Evolutionary conservation across 345 rosid species (phyloP).

Genomic region (Anastatica hierochuntica): DNA sequence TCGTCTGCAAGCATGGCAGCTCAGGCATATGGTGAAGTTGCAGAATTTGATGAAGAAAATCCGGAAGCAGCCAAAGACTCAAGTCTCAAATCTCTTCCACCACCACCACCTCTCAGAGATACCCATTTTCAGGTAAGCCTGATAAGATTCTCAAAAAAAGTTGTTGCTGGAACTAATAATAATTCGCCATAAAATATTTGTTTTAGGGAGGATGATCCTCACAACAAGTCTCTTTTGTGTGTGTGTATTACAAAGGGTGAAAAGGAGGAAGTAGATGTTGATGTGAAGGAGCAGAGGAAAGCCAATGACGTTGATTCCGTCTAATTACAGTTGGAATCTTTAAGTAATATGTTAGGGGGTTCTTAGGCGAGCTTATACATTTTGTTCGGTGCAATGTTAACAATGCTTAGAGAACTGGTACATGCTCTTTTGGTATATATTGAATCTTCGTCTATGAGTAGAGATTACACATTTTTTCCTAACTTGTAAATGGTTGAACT

Average conservation of each 20-base stretch:
- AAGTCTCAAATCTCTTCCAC: constrained; percentile 34
- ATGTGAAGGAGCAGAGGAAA: constrained; percentile 14
- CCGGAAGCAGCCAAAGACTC: constrained; percentile 32
- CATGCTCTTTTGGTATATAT: background rate
- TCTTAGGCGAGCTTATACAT: background rate
- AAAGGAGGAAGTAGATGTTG: constrained; percentile 32
- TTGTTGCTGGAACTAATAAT: too few relatives aligned
- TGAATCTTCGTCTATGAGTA: background rate
- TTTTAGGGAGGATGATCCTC: background rate
- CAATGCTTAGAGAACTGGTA: background rate
- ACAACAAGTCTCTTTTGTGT: background rate
- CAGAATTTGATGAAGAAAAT: constrained; percentile 46
- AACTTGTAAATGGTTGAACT: too few relatives aligned
- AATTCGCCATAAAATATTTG: too few relatives aligned
- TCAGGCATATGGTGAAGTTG: constrained; percentile 36
- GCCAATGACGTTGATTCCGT: constrained; percentile 15
- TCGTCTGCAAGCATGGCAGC: constrained; percentile 74
- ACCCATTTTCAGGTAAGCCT: constrained; percentile 26
- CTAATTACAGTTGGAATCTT: constrained; percentile 5
- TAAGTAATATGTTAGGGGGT: background rate
- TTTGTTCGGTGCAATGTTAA: background rate
- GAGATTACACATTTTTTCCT: too few relatives aligned
- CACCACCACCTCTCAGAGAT: constrained; percentile 33
- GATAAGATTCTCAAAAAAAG: background rate
- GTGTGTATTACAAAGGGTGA: constrained; percentile 20